phyloP scores from a whole-genome alignment of 2,329 filamentous ascomycete genomes.

The Pseudogymnoascus sp. region DNA sequence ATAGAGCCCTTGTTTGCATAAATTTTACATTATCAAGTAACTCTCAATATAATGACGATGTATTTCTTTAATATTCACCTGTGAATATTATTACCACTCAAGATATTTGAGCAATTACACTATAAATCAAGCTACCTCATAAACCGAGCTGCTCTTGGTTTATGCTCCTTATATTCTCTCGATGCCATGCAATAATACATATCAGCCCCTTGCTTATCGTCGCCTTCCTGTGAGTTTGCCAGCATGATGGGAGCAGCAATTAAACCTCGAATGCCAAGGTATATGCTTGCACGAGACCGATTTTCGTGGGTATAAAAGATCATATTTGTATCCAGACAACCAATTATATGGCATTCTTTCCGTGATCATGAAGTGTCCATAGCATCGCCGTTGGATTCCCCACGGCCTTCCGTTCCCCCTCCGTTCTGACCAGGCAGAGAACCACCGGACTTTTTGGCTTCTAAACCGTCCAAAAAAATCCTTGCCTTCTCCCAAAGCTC shows the following conservation, averaged over 20 bases:
- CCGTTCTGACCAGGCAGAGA: not conserved
- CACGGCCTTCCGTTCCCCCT: not conserved
- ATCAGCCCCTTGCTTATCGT: too few relatives aligned
- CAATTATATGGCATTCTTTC: not conserved
- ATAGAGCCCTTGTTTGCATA: not conserved
- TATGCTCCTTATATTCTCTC: not conserved
- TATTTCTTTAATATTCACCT: not conserved
- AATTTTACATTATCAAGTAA: not conserved
- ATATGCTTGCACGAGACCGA: not conserved
- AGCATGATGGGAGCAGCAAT: not conserved
- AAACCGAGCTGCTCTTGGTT: not conserved
- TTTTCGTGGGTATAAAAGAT: not conserved
- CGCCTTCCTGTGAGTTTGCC: not conserved
- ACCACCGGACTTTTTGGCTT: constrained; percentile 2
- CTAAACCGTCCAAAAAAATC: constrained; percentile 43
- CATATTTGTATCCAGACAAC: not conserved
- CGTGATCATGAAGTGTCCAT: not conserved
- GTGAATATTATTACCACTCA: not conserved
- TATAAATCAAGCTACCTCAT: not conserved
- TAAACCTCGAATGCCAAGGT: not conserved
- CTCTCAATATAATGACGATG: not conserved
- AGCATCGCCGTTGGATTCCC: not conserved
- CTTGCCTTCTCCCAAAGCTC: constrained; percentile 66
- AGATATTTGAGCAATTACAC: not conserved
- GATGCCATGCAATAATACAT: not conserved